Evolutionary conservation across 352 stramenopile species (phyloP), one percentile per base, ranked within the genome.

Genomic region (Globisporangium paddicum): DNA sequence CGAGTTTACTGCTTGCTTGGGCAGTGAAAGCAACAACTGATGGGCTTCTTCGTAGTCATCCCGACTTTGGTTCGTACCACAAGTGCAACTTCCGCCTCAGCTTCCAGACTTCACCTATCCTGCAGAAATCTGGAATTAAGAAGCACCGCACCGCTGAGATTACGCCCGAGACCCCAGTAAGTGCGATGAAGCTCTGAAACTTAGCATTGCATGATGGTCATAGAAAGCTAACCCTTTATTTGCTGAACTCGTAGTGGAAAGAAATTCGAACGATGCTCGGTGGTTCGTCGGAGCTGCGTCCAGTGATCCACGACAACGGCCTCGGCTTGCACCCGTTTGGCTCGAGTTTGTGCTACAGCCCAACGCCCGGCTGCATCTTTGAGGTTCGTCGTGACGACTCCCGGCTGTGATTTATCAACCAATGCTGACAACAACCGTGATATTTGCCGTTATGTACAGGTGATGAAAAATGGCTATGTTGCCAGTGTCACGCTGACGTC

Each of bases 61-160:
- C 82, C 1, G 82, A 90, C 38, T 95, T 95, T 58, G 82, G 80
- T 13, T 68, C 77, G 14, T 95, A 93, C 62, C 77, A 90, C 62
- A 95, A 95, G 58, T 95, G 82, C 68, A 95, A 95, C 53, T 95
- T 89, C 41, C 73, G 67, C 18, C 56, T 95, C 42, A 78, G 65
- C 52, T 86, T 93, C 42, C 68, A 79, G 28, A 75, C 65, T 7
- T 58, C 69, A 6, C 35, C 66, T 26, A 67, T 68, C 46, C 62
- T 77, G 13, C 72, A 84, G 44, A 77, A 81, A 42, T 79, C 73
- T 19, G 66, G 57, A 0, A 57, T 78, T 34, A 79, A 73, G 55
- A 84, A 86, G 58, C 67, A 60, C 37, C 66, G 68, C 0, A 74
- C 72, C 19, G 64, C 72, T 1, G 65, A 75, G 45, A 82, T 93